A percentile compares a stretch with the other conserved stretches of the same genome.
These are phyloP conservation scores for Tetrapisispora taiwanensis DNA, from an alignment of 805 yeast genomes.

Conservation along the genomic window DNA sequence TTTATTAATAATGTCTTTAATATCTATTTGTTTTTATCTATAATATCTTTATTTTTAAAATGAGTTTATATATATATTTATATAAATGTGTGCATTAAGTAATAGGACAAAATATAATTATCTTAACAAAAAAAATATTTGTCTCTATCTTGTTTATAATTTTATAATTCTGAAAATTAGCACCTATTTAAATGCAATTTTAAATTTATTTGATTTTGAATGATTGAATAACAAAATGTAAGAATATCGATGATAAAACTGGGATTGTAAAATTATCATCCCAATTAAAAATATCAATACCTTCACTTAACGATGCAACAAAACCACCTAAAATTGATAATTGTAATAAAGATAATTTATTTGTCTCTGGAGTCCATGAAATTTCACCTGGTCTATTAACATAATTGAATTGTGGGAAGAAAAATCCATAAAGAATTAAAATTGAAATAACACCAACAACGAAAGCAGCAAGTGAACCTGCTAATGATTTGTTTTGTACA, in stretches of 20 bases:
- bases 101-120: too few species aligned
- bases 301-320: constrained; percentile 80
- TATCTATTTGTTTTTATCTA: not conserved
- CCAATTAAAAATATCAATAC: constrained; percentile 60
- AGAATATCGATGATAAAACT: constrained; percentile 61
- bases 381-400: constrained; percentile 49
- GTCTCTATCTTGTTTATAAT: too few species aligned
- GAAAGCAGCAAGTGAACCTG: constrained; percentile 87
- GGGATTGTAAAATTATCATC: constrained; percentile 97
- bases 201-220: constrained; percentile 15
- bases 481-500: constrained; percentile 66
- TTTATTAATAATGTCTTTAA: not conserved
- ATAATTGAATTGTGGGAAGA: constrained; percentile 52
- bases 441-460: constrained; percentile 58
- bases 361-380: constrained; percentile 54
- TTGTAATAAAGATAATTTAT: constrained; percentile 41
- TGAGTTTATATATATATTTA: not conserved
- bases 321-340: constrained; percentile 61
- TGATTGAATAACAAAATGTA: constrained; percentile 38
- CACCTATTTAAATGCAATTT: too few species aligned
- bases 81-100: not conserved
- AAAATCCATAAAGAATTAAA: constrained; percentile 58
- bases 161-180: not conserved
- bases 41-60: too few species aligned
- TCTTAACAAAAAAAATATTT: too few species aligned